Percentiles rank a stretch among this genome's conserved stretches.
phyloP scores from a whole-genome alignment of 495 filamentous ascomycete species.

The Xylaria flabelliformis region DNA sequence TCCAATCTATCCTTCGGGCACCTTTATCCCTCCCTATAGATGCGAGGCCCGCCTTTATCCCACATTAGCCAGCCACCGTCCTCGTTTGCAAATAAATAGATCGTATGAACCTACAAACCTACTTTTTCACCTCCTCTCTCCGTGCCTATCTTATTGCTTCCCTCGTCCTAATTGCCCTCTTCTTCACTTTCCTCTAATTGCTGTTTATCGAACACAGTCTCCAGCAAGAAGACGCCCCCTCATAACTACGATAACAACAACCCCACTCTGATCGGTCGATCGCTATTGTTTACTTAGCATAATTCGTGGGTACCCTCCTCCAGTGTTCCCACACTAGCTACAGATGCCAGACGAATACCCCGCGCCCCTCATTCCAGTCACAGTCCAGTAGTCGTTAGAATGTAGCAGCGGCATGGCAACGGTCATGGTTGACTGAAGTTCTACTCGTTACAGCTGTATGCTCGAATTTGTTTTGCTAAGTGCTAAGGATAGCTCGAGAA shows the following conservation, averaged over 20 bases:
- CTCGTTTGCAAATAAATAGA: conserved; percentile 8
- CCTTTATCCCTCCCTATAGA: not conserved
- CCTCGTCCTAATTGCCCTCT: not conserved
- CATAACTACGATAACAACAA: not conserved
- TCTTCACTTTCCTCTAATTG: not conserved
- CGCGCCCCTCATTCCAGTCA: conserved; percentile 26
- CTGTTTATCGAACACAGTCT: not conserved
- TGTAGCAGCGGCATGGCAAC: conserved; percentile 1
- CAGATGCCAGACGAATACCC: not conserved
- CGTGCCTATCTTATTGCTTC: not conserved
- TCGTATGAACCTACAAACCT: not conserved
- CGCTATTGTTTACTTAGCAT: not conserved
- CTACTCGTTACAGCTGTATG: not conserved
- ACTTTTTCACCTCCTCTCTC: not conserved
- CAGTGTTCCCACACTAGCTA: conserved; percentile 19
- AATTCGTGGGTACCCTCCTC: conserved; percentile 19
- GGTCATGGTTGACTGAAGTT: not conserved
- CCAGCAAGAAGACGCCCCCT: not conserved
- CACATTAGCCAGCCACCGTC: conserved; percentile 26
- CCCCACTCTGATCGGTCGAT: conserved; percentile 20
- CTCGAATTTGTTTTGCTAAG: not conserved
- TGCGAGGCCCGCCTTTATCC: conserved; percentile 22
- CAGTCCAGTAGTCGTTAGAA: not conserved
- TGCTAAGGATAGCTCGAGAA: not conserved
- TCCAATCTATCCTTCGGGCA: not conserved